A percentile compares a stretch with the other conserved stretches of the same genome.
phyloP scores from a whole-genome alignment of 2,329 filamentous ascomycete species.

The Alternaria dauci region DNA sequence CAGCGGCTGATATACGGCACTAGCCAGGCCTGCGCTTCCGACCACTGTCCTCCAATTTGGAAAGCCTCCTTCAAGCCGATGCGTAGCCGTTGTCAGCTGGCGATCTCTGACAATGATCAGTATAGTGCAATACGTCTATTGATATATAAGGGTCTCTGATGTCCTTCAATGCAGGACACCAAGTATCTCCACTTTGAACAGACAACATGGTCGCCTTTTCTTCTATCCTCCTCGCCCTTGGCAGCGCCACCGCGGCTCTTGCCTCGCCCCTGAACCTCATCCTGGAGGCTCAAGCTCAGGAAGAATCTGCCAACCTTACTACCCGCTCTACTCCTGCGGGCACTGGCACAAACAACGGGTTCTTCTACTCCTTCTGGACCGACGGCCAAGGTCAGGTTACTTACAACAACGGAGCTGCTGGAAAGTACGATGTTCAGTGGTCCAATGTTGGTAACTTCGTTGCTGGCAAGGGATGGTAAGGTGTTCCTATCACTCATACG shows the following conservation, averaged over 20 bases:
- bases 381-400: conserved; percentile 59
- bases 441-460: conserved; percentile 63
- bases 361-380: conserved; percentile 63
- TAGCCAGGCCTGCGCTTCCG: conserved; percentile 12
- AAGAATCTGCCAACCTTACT: conserved; percentile 24
- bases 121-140: conserved; percentile 7
- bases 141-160: conserved; percentile 29
- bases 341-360: conserved; percentile 42
- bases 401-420: conserved; percentile 62
- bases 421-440: conserved; percentile 60
- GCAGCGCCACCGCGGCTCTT: conserved; percentile 35
- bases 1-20: conserved; percentile 36
- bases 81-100: background rate
- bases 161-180: conserved; percentile 12
- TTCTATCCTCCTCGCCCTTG: conserved; percentile 39
- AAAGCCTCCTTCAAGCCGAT: conserved; percentile 24
- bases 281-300: conserved; percentile 22
- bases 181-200: conserved; percentile 17
- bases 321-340: conserved; percentile 32
- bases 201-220: conserved; percentile 42
- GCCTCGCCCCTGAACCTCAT: conserved; percentile 41
- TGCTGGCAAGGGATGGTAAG: conserved; percentile 64
- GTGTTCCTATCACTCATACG: too few species aligned
- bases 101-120: background rate
- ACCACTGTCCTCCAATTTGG: conserved; percentile 16